phyloP scores from a whole-genome alignment of 2,329 filamentous ascomycete species.

The Aureobasidium lini region DNA sequence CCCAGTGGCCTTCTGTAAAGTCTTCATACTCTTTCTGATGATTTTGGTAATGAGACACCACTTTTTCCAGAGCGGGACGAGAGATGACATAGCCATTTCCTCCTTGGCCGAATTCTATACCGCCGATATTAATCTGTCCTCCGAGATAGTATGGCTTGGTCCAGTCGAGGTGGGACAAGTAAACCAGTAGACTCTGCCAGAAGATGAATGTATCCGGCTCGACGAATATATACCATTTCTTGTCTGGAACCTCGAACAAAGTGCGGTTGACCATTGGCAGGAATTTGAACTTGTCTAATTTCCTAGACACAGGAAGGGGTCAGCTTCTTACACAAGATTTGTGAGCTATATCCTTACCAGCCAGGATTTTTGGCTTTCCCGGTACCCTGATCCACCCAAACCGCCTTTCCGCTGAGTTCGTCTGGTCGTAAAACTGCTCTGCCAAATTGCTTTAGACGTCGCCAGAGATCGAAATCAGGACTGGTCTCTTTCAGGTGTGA shows the following conservation, averaged over 20 bases:
- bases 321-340: not conserved
- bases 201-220: constrained; percentile 52
- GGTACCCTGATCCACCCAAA: not conserved
- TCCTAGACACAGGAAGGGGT: constrained; percentile 2
- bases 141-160: constrained; percentile 36
- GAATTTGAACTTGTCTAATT: constrained; percentile 46
- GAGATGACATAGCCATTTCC: constrained; percentile 38
- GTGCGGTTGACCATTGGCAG: constrained; percentile 40
- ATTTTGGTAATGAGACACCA: constrained; percentile 30
- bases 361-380: constrained; percentile 26
- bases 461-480: constrained; percentile 24
- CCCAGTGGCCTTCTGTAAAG: constrained; percentile 23
- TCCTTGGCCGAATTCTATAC: constrained; percentile 34
- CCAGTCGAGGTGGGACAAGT: constrained; percentile 31
- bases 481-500: constrained; percentile 15
- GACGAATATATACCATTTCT: constrained; percentile 53
- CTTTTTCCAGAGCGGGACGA: constrained; percentile 29
- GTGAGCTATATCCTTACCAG: constrained; percentile 14
- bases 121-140: constrained; percentile 29
- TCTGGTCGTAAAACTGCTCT: constrained; percentile 15
- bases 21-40: constrained; percentile 28
- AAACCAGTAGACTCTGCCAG: constrained; percentile 40
- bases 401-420: constrained; percentile 18
- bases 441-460: constrained; percentile 19
- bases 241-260: constrained; percentile 31